A percentile compares a stretch with the other conserved stretches of the same genome.
Evolutionary conservation across 2,329 filamentous ascomycete species (phyloP).

Genomic region (Alternaria sp.): DNA sequence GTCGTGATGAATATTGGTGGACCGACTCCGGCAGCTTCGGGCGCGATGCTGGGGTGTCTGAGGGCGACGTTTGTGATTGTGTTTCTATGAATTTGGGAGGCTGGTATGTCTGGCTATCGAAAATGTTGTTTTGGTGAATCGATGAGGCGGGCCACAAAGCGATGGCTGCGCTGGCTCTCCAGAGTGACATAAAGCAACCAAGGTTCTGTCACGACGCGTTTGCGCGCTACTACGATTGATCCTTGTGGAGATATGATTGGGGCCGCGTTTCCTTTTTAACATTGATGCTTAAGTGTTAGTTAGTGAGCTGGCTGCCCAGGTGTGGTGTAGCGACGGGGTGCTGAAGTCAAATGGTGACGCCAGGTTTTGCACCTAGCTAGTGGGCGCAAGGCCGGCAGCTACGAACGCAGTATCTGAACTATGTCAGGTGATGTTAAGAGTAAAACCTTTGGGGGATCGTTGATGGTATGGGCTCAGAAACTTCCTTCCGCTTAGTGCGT

Average conservation of each 20-base stretch:
- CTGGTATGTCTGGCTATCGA: background rate
- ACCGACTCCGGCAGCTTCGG: background rate
- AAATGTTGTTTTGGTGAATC: background rate
- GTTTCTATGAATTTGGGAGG: background rate
- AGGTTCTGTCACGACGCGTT: background rate
- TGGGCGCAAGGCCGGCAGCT: background rate
- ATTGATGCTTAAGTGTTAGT: background rate
- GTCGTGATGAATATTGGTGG: background rate
- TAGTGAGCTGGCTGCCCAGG: background rate
- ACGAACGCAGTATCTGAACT: background rate
- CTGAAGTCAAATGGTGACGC: background rate
- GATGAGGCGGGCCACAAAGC: background rate
- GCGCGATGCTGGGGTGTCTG: background rate
- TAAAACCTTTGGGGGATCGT: background rate
- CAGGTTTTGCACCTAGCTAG: background rate
- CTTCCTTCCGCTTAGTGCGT: background rate
- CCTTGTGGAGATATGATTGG: background rate
- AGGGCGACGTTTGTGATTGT: background rate
- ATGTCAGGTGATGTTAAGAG: background rate
- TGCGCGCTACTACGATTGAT: background rate
- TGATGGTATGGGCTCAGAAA: background rate
- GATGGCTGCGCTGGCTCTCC: background rate
- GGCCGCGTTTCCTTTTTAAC: background rate
- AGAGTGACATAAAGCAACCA: background rate
- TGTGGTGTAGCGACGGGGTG: background rate